Evolutionary conservation across 2,329 filamentous ascomycete species (phyloP), one percentile per base, ranked within the genome.

Genomic region (Ophiocordyceps unilateralis): DNA sequence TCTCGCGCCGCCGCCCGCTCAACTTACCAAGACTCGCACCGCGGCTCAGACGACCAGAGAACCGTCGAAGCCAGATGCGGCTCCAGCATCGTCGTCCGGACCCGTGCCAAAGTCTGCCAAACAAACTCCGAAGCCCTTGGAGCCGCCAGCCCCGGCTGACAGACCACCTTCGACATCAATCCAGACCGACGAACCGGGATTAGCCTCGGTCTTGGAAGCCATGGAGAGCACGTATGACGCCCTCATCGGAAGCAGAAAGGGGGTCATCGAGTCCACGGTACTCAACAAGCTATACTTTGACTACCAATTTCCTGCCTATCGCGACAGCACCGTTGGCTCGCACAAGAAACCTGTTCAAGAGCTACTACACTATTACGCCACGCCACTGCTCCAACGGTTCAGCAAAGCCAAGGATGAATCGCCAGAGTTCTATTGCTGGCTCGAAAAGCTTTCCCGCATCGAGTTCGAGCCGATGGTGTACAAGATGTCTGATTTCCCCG

Each of bases 361-460:
- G 32, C 51, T 72, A 3, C 50, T 69, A 2, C 57, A 63, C 12
- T 72, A 68, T 46, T 66, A 68, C 43, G 60, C 67, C 1, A 49
- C 49, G 5, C 60, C 61, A 6, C 55, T 75, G 6, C 47, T 67
- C 1, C 43, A 52, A 2, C 47, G 47, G 4, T 52, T 70, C 2
- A 57, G 59, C 32, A 49, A 52, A 5, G 48, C 48, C 5, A 58
- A 55, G 19, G 69, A 62, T 50, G 48, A 51, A 4, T 43, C 45
- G 1, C 56, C 55, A 9, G 54, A 54, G 0, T 53, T 64, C 22
- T 60, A 56, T 28, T 12, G 44, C 1, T 67, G 57, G 53, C 53
- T 71, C 0, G 47, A 58, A 34, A 46, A 53, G 4, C 46, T 52
- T 4, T 52, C 59, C 0, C 39, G 43, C 2, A 52, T 42, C 8